Percentiles rank a stretch among this genome's conserved stretches.
These are phyloP conservation scores for Verticillium nonalfalfae DNA, from an alignment of 2,329 filamentous ascomycete genomes.

Conservation along the genomic window DNA sequence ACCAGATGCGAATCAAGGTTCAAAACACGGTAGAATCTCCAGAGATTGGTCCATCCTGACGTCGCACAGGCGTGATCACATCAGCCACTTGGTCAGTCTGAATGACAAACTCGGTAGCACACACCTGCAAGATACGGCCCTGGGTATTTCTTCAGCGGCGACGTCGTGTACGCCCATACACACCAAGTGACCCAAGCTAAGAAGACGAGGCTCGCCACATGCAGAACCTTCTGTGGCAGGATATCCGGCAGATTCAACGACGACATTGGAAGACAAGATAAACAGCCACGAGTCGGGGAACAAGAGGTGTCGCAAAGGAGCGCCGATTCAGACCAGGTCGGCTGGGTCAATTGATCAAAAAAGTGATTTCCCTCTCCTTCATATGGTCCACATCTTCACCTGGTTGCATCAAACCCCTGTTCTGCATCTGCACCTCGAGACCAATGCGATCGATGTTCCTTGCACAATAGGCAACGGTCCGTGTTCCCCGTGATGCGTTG, in stretches of 20 bases:
- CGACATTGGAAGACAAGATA: neutral
- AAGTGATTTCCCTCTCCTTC: neutral
- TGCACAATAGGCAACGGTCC: neutral
- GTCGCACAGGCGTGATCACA: neutral
- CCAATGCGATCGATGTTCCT: neutral
- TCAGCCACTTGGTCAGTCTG: neutral
- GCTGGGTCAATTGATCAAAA: neutral
- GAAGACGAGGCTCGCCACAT: neutral
- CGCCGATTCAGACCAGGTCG: neutral
- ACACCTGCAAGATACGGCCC: conserved; percentile 23
- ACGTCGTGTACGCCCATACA: conserved; percentile 1
- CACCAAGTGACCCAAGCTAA: neutral
- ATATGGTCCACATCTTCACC: neutral
- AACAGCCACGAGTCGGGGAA: neutral
- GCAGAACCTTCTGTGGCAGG: neutral
- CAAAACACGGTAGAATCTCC: neutral
- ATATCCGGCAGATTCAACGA: neutral
- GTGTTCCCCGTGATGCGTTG: neutral
- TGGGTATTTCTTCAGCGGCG: conserved; percentile 22
- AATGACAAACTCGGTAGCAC: neutral
- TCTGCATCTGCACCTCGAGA: neutral
- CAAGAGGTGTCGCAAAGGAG: neutral
- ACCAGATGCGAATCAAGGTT: neutral
- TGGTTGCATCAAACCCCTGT: neutral
- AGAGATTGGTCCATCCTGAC: neutral